phyloP scores from a whole-genome alignment of 2,329 filamentous ascomycete genomes.

The Aspergillus viridinutans region DNA sequence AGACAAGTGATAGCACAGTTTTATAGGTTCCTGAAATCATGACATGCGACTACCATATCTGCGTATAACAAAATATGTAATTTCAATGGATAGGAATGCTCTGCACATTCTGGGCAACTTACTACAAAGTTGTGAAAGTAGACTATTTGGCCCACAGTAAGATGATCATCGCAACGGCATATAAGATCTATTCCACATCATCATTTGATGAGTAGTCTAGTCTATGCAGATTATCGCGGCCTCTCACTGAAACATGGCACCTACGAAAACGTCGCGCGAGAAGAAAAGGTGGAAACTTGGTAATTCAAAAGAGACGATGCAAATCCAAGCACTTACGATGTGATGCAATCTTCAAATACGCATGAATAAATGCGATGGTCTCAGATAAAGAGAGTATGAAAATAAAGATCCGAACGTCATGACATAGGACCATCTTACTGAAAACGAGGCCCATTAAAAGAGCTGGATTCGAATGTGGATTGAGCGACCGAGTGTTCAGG shows the following conservation, averaged over 20 bases:
- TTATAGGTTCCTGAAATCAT: not conserved
- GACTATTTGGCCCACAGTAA: no score
- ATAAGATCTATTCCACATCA: no score
- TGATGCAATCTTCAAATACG: not conserved
- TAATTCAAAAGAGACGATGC: not conserved
- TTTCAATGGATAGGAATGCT: not conserved
- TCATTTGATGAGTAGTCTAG: not conserved
- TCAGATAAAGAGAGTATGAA: not conserved
- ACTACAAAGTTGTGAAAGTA: no score
- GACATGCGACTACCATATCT: not conserved
- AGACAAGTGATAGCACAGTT: not conserved
- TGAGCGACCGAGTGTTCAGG: not conserved
- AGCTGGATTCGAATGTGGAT: not conserved
- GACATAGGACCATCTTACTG: not conserved
- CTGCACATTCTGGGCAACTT: no score
- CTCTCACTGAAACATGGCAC: not conserved
- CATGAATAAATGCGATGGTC: not conserved
- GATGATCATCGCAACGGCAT: no score
- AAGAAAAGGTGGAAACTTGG: not conserved
- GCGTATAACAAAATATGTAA: not conserved
- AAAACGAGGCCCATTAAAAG: not conserved
- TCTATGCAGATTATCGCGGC: not conserved
- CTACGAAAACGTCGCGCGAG: not conserved
- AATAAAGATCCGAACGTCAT: not conserved
- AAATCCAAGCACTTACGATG: not conserved